Evolutionary conservation across 2,329 filamentous ascomycete genomes (phyloP).

Genomic region (Pleomassaria siparia): DNA sequence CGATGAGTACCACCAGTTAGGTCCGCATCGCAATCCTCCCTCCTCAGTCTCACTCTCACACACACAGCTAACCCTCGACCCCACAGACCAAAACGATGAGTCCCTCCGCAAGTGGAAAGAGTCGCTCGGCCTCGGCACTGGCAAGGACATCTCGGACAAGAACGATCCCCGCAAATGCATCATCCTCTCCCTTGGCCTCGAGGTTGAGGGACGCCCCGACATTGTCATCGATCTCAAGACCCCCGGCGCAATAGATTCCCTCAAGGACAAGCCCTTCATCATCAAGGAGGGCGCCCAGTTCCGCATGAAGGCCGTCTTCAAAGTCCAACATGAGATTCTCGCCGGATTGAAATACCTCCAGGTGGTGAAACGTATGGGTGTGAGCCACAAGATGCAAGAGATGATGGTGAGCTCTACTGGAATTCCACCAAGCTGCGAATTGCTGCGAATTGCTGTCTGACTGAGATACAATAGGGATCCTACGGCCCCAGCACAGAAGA

Average conservation of each 20-base stretch:
- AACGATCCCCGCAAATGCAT: slow-evolving; percentile 88
- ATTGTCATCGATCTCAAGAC: slow-evolving; percentile 85
- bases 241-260: slow-evolving; percentile 69
- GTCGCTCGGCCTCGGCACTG: slow-evolving; percentile 80
- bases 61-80: slow-evolving; percentile 9
- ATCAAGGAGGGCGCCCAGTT: slow-evolving; percentile 96
- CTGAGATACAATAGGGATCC: slow-evolving; percentile 67
- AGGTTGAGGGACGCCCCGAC: slow-evolving; percentile 77
- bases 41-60: neutral
- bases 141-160: slow-evolving; percentile 53
- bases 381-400: slow-evolving; percentile 91
- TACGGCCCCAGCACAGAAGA: slow-evolving; percentile 91
- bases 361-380: slow-evolving; percentile 84
- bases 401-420: slow-evolving; percentile 74
- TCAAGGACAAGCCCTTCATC: slow-evolving; percentile 92
- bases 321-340: slow-evolving; percentile 95
- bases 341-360: slow-evolving; percentile 96
- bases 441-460: neutral
- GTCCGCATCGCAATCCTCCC: slow-evolving; percentile 56
- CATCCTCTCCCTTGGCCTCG: slow-evolving; percentile 87
- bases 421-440: neutral
- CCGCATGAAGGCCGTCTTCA: slow-evolving; percentile 91
- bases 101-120: slow-evolving; percentile 97
- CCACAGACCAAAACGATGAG: slow-evolving; percentile 73
- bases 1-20: slow-evolving; percentile 90